Base-by-base conservation (phyloP, 1,284 basidiomycete genomes). In the Ceratobasidium sp. region DNA sequence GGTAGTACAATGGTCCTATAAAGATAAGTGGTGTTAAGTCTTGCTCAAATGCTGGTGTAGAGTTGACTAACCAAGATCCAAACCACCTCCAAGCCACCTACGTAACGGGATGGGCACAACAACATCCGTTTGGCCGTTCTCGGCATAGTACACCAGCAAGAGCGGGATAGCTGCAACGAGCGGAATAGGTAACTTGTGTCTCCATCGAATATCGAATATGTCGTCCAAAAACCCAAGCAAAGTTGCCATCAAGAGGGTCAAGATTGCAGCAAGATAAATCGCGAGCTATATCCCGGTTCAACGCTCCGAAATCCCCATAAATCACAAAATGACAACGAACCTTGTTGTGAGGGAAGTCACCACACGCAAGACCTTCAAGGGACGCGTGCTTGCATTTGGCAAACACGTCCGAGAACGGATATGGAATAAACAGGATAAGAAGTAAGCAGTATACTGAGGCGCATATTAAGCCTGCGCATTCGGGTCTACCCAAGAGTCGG, bases 171-270 rank as follows among this genome's bases (percentile, higher is more conserved):
- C 95, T 0, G 96, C 96, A 78, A 99, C 94, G 83, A 99, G 91
- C 0, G 97, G 98, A 76, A 99, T 98, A 0, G 98, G 98, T 9
- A 99, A 86, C 85, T 99, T 99, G 87, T 99, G 96, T 79, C 98
- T 87, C 98, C 98, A 99, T 13, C 98, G 92, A 81, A 99, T 99
- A 84, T 99, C 98, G 82, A 99, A 99, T 1, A 99, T 91, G 85
- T 99, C 98, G 83, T 99, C 98, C 66, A 99, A 88, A 83, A 99
- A 98, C 10, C 98, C 97, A 1, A 99, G 91, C 80, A 99, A 89
- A 0, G 96, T 97, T 0, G 98, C 97, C 39, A 96, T 95, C 39
- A 98, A 87, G 28, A 99, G 89, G 0, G 95, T 97, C 15, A 99
- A 89, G 9, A 99, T 85, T 0, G 96, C 96, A 0, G 97, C 97